A percentile compares a stretch with the other conserved stretches of the same genome.
Evolutionary conservation across 495 filamentous ascomycete genomes (phyloP).

Genomic region (Lophiostoma macrostomum): DNA sequence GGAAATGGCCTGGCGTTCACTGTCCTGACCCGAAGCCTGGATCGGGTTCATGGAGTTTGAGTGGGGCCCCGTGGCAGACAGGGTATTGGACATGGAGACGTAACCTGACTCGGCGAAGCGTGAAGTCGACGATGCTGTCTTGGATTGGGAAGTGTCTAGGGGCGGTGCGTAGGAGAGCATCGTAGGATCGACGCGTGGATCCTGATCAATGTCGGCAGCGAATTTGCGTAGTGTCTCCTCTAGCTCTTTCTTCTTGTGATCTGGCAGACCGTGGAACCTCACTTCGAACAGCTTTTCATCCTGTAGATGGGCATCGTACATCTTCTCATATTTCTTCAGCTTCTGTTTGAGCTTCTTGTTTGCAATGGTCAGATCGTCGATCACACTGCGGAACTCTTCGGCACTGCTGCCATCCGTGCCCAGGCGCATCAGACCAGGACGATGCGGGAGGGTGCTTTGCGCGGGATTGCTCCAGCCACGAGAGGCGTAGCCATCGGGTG

Average conservation of each 20-base stretch:
- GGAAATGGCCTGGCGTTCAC: slow-evolving; percentile 10
- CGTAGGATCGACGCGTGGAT: neutral
- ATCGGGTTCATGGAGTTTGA: slow-evolving; percentile 32
- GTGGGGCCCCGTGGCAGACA: slow-evolving; percentile 52
- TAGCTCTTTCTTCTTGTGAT: slow-evolving; percentile 65
- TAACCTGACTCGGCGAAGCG: slow-evolving; percentile 69
- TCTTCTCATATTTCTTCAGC: slow-evolving; percentile 62
- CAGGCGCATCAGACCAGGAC: slow-evolving; percentile 6
- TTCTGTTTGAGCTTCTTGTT: slow-evolving; percentile 64
- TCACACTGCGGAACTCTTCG: slow-evolving; percentile 43
- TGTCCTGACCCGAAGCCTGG: slow-evolving; percentile 24
- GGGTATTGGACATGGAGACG: slow-evolving; percentile 69
- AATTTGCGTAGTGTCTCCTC: slow-evolving; percentile 69
- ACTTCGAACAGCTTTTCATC: slow-evolving; percentile 75
- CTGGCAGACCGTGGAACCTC: slow-evolving; percentile 63
- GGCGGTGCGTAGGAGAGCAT: neutral
- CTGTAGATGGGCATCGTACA: slow-evolving; percentile 57
- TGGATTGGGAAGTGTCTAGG: slow-evolving; percentile 29
- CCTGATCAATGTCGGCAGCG: slow-evolving; percentile 51
- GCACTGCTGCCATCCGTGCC: slow-evolving; percentile 31
- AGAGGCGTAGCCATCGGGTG: slow-evolving; percentile 25
- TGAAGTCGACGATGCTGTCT: slow-evolving; percentile 51
- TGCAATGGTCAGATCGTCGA: slow-evolving; percentile 45
- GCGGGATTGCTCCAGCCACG: neutral
- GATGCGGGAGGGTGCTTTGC: slow-evolving; percentile 21